Conservation (phyloP, 345 rosid genomes). For the Boechera retrofracta region DNA sequence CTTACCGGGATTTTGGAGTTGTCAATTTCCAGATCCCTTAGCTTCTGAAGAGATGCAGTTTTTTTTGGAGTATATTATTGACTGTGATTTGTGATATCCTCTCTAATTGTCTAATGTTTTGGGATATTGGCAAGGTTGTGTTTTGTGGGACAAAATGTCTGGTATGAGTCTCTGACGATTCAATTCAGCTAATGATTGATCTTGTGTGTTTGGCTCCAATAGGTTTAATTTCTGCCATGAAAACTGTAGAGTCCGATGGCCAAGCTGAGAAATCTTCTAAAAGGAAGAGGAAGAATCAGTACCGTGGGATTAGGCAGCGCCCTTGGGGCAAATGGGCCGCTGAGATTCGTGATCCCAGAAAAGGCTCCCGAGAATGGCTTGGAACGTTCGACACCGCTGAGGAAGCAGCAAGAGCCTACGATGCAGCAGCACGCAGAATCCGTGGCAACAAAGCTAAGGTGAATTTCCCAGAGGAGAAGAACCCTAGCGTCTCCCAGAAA, state of each 20-base stretch:
- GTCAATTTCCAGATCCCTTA: neutral
- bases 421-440: slow-evolving; percentile 83
- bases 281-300: slow-evolving; percentile 94
- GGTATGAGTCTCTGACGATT: neutral
- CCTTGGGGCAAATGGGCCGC: slow-evolving; percentile 99
- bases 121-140: neutral
- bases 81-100: neutral
- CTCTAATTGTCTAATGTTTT: neutral
- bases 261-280: slow-evolving; percentile 73
- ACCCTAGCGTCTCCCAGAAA: slow-evolving; percentile 51
- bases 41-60: neutral
- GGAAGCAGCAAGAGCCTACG: slow-evolving; percentile 97
- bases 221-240: slow-evolving; percentile 58
- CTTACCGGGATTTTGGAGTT: neutral
- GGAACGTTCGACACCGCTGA: slow-evolving; percentile 98
- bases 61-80: neutral
- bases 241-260: slow-evolving; percentile 52
- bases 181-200: slow-evolving; percentile 3
- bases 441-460: slow-evolving; percentile 86
- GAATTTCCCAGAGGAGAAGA: slow-evolving; percentile 69
- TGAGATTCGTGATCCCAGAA: slow-evolving; percentile 95
- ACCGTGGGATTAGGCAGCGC: slow-evolving; percentile 92
- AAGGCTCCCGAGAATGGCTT: slow-evolving; percentile 95
- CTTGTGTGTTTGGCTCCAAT: slow-evolving; percentile 31
- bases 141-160: neutral